These are phyloP conservation scores for Clausena lansium DNA, from an alignment of 345 rosid species.

Conservation along the genomic window DNA sequence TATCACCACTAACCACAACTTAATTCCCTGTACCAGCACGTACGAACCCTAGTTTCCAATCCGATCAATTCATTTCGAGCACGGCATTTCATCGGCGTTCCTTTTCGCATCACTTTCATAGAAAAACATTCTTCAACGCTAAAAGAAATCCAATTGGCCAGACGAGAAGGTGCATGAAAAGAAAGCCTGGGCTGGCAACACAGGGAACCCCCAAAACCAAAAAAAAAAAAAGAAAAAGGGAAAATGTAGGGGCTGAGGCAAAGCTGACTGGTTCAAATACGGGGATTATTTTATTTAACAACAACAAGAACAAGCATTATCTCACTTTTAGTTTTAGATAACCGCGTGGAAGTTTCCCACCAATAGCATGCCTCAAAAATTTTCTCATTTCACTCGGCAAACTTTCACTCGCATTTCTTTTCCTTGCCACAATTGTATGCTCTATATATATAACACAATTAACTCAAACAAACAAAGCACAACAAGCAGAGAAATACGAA, in stretches of 20 bases:
- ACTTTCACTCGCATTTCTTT: not conserved
- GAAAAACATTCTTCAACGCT: not conserved
- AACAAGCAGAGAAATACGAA: not conserved
- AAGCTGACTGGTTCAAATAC: conserved; percentile 47
- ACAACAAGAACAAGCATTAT: not conserved
- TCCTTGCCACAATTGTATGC: not conserved
- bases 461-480: not conserved
- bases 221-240: not conserved
- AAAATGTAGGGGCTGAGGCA: not conserved
- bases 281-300: not conserved
- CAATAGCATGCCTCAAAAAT: conserved; percentile 13
- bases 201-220: too few relatives aligned
- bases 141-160: not conserved
- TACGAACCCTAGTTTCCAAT: too few relatives aligned
- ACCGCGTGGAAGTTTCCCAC: conserved; percentile 57
- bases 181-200: not conserved
- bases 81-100: too few relatives aligned
- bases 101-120: not conserved
- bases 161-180: not conserved
- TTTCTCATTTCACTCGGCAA: conserved; percentile 69
- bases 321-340: not conserved
- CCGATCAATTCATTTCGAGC: too few relatives aligned
- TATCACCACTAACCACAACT: not conserved
- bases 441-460: conserved; percentile 17
- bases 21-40: not conserved